Base-by-base conservation (phyloP, 2,329 filamentous ascomycete genomes). In the Aspergillus tamarii region DNA sequence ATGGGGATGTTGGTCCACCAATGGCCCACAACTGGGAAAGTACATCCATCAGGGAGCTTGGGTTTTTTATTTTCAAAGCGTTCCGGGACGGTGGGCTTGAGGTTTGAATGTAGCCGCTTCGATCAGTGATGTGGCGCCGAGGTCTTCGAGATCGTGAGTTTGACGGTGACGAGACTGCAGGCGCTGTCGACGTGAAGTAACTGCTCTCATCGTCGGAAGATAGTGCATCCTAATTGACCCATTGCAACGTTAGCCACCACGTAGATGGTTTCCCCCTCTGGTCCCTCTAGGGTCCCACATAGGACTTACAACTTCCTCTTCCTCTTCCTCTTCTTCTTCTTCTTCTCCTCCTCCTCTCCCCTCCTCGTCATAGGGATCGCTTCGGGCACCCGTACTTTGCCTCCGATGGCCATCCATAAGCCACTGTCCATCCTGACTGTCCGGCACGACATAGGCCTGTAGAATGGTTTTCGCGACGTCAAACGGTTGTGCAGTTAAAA, bases 381-480 rank as follows among this genome's bases (percentile, higher is more conserved):
- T 69, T 41, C 70, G 66, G 66, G 72, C 64, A 34, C 63, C 68
- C 30, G 71, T 66, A 52, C 67, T 70, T 39, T 70, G 69, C 23
- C 66, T 72, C 62, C 71, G 74, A 56, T 74, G 73, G 45, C 68
- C 69, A 61, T 77, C 72, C 54, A 65, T 66, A 21, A 68, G 70
- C 59, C 67, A 74, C 60, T 71, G 70, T 58, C 71, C 72, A 45
- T 75, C 75, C 34, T 76, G 72, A 28, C 74, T 75, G 60, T 74
- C 78, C 11, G 78, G 76, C 43, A 82, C 82, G 59, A 87, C 80
- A 67, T 87, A 88, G 58, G 93, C 88, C 80, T 99, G 95, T 70
- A 99, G 81, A 61, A 98, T 87, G 16, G 90, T 95, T 85, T 97
- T 98, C 74, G 94, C 93, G 63, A 97, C 94, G 83, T 98, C 95